phyloP scores from a whole-genome alignment of 129 eudicot genomes.

The Chrysanthemum lavandulifolium region DNA sequence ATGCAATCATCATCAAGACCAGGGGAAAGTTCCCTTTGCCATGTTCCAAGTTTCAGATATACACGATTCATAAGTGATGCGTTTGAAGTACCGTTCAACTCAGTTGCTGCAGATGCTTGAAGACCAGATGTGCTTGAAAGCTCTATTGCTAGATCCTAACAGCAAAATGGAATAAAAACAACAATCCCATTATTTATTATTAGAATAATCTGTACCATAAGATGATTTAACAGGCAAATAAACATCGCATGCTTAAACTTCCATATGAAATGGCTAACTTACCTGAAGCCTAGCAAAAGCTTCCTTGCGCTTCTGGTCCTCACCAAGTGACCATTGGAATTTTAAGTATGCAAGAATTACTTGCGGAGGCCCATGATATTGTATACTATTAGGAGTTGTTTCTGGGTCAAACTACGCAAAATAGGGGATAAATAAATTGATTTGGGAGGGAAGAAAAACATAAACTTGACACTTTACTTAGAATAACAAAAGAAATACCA shows the following conservation, averaged over 20 bases:
- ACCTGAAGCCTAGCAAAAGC: conserved; percentile 90
- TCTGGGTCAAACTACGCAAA: conserved; percentile 87
- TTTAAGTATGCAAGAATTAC: conserved; percentile 84
- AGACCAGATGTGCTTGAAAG: conserved; percentile 52
- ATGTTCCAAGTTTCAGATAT: conserved; percentile 77
- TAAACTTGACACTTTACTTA: neutral
- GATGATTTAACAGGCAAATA: too few species aligned
- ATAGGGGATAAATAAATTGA: conserved; percentile 11
- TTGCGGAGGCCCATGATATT: conserved; percentile 88
- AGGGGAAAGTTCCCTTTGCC: conserved; percentile 96
- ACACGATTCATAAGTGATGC: conserved; percentile 82
- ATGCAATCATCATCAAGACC: conserved; percentile 82
- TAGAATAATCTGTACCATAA: neutral
- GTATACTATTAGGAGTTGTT: conserved; percentile 68
- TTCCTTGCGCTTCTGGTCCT: conserved; percentile 88
- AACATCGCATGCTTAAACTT: too few species aligned
- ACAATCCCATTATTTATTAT: neutral
- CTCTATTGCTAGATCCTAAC: conserved; percentile 75
- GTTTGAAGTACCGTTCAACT: conserved; percentile 39
- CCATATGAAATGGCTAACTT: conserved; percentile 17
- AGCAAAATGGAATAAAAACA: neutral
- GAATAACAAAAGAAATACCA: conserved; percentile 14
- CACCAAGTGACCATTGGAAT: conserved; percentile 98
- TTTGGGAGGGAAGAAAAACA: neutral
- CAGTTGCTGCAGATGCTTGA: conserved; percentile 41